Base-by-base conservation (phyloP, 331 rosid genomes). In the Stylosanthes scabra region DNA sequence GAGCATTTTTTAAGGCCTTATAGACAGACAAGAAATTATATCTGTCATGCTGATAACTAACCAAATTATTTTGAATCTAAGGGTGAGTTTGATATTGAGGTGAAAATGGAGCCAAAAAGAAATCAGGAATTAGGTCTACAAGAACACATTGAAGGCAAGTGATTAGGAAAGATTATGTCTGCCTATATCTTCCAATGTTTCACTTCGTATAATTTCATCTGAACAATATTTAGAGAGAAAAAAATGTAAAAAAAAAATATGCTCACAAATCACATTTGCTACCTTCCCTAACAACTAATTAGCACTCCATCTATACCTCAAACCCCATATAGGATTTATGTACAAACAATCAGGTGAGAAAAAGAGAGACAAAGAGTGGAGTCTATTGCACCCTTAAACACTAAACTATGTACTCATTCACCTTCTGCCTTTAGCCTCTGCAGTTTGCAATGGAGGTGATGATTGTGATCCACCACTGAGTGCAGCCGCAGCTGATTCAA, bases 401-500 rank as follows among this genome's bases (percentile, higher is more conserved):
- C 71, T 72, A 72, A 60, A 77, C 51, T 73, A 72, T 68, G 63
- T 73, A 68, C 77, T 69, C 34, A 66, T 45, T 77, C 86, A 93
- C 73, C 86, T 90, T 90, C 85, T 89, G 39, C 78, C 68, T 82
- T 85, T 90, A 20, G 70, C 67, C 28, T 86, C 90, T 46, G 86
- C 39, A 72, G 87, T 70, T 63, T 75, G 87, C 49, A 79, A 59
- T 61, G 50, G 85, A 6, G 90, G 83, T 8, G 77, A 70, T 0
- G 83, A 52, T 81, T 86, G 92, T 7, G 94, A 81, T 72, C 93
- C 91, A 15, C 85, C 82, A 8, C 91, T 89, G 5, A 90, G 91
- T n/a, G 98, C 98, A 40, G 97, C 98, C 0, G 98, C 98, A 46
- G 98, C 98, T 20, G 97, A 93, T 66, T 93, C 97, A 11, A 93